phyloP scores from a whole-genome alignment of 2,329 filamentous ascomycete species.

The Botrytis byssoidea region DNA sequence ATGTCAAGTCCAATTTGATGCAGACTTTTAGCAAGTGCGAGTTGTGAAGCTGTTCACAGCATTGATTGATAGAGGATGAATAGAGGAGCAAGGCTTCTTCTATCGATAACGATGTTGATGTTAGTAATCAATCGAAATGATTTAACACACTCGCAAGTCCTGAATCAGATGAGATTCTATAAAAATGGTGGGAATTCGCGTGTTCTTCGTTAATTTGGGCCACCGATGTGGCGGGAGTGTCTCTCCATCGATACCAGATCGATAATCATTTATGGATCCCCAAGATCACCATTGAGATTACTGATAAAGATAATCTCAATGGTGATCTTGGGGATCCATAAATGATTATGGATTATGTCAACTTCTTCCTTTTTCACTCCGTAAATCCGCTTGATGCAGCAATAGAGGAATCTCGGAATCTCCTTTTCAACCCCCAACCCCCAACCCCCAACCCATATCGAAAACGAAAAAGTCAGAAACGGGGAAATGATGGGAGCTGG shows the following conservation, averaged over 20 bases:
- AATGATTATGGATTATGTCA: not conserved
- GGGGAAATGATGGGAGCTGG: not conserved
- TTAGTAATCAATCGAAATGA: not conserved
- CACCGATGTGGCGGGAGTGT: not conserved
- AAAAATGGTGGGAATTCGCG: not conserved
- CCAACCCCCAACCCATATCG: not conserved
- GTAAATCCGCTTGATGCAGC: not conserved
- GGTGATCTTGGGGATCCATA: slow-evolving; percentile 3
- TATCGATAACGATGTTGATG: not conserved
- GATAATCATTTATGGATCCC: too few species aligned
- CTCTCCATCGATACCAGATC: too few species aligned
- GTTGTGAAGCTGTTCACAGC: not conserved
- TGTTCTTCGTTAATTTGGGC: not conserved
- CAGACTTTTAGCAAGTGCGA: not conserved
- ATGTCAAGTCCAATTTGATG: not conserved
- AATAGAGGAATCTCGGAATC: not conserved
- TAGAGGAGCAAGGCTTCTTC: not conserved
- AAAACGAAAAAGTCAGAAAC: not conserved
- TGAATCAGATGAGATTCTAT: not conserved
- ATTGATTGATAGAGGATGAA: not conserved
- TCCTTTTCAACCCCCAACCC: not conserved
- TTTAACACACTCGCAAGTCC: not conserved
- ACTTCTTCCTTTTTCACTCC: not conserved
- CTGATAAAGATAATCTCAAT: not conserved
- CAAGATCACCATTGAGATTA: too few species aligned